These are phyloP conservation scores for Boletus semigastroideus DNA, from an alignment of 1,284 basidiomycete species.

Conservation along the genomic window DNA sequence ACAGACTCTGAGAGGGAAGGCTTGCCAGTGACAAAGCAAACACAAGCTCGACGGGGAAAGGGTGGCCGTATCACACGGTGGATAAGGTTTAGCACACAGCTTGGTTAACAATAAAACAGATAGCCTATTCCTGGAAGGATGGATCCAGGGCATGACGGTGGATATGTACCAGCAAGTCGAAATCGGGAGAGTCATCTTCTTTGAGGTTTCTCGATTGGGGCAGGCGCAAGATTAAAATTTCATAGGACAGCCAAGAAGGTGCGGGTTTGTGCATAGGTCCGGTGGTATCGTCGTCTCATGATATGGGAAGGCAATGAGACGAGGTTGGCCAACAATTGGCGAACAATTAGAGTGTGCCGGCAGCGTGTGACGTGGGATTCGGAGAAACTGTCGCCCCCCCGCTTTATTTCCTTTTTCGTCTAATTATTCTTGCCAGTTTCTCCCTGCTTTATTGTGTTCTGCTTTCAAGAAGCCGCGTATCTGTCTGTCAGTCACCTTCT, in stretches of 20 bases:
- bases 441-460: constrained; percentile 37
- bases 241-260: constrained; percentile 4
- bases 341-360: constrained; percentile 34
- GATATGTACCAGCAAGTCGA: constrained; percentile 12
- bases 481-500: constrained; percentile 22
- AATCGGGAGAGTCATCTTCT: constrained; percentile 24
- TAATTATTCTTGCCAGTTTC: constrained; percentile 38
- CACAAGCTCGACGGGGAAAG: not conserved
- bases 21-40: not conserved
- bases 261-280: constrained; percentile 24
- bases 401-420: constrained; percentile 36
- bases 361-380: constrained; percentile 25
- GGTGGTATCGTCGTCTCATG: constrained; percentile 16
- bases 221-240: constrained; percentile 24
- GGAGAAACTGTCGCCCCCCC: not conserved
- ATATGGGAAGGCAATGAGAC: constrained; percentile 9
- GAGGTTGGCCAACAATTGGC: constrained; percentile 15
- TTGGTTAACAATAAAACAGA: constrained; percentile 23
- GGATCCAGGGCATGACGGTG: constrained; percentile 4
- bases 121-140: constrained; percentile 16
- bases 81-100: constrained; percentile 26
- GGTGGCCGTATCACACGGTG: not conserved
- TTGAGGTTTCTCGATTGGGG: constrained; percentile 35
- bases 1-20: not conserved
- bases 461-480: constrained; percentile 22